Base-by-base conservation (phyloP, 2,329 filamentous ascomycete species). In the Cladosporium phlei region DNA sequence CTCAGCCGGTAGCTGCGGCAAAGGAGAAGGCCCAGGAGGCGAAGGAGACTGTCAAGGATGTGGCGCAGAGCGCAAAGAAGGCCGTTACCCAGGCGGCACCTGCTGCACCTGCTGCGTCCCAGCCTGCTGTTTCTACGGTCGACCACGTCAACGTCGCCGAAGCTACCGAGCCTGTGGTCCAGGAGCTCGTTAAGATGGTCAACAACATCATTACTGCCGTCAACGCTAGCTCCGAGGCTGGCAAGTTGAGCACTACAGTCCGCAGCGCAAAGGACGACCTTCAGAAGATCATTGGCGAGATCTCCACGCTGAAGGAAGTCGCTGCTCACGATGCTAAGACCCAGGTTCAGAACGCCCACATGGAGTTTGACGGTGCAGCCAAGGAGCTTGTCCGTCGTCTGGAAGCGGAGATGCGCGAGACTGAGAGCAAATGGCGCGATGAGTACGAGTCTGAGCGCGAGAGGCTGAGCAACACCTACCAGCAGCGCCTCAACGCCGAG, bases 171-270 rank as follows among this genome's bases (percentile, higher is more conserved):
- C 86, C 88, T 21, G 78, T 95, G 27, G 86, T 97, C 17, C 89
- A 96, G 68, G 88, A 97, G 60, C 76, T 98, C 5, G 88, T 95
- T 50, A 91, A 88, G 71, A 91, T 95, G 71, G 78, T 98, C 59
- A 98, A 98, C 70, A 88, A 95, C 67, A 85, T 98, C 59, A 95
- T 98, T 63, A 83, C 87, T 7, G 88, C 94, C 37, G 83, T 96
- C 65, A 95, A 96, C 66, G 86, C 86, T 48, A 91, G 95, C 65
- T 80, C 84, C 51, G 80, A 87, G 48, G 80, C 84, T 52, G 77
- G 77, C 56, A 88, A 85, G 66, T 95, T 93, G 69, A 82, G 80
- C 43, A 77, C 79, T 2, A 84, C 88, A 1, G 82, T 98, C 49
- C 73, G 78, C 57, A 90, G 93, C 73, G 90, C 91, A 52, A 97